A percentile compares a stretch with the other conserved stretches of the same genome.
phyloP scores from a whole-genome alignment of 2,329 filamentous ascomycete genomes.

The Penicillium decumbens region DNA sequence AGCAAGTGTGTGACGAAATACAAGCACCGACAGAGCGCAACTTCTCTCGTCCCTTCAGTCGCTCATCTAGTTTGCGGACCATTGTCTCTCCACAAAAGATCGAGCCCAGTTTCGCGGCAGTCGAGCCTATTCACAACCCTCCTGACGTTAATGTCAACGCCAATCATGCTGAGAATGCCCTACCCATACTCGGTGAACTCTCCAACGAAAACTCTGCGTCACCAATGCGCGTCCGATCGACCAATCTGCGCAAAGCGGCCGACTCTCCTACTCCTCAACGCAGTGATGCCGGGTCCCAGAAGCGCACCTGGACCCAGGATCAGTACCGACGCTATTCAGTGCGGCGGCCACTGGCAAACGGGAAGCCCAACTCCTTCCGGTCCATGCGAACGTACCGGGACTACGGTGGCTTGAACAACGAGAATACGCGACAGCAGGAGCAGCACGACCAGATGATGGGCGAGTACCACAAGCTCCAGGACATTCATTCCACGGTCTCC shows the following conservation, averaged over 20 bases:
- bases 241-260: constrained; percentile 18
- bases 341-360: constrained; percentile 21
- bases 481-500: constrained; percentile 25
- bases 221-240: constrained; percentile 23
- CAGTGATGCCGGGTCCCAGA: constrained; percentile 10
- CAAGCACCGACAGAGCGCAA: constrained; percentile 17
- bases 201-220: constrained; percentile 12
- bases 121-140: background rate
- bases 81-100: constrained; percentile 14
- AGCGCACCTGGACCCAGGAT: constrained; percentile 19
- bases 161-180: background rate
- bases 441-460: constrained; percentile 15
- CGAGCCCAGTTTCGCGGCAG: background rate
- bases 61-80: constrained; percentile 29
- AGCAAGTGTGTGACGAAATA: background rate
- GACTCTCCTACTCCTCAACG: constrained; percentile 33
- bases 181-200: background rate
- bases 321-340: constrained; percentile 23
- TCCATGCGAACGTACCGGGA: constrained; percentile 26
- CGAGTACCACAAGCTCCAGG: constrained; percentile 20
- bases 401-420: constrained; percentile 23
- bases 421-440: constrained; percentile 25
- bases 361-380: constrained; percentile 24
- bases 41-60: constrained; percentile 37
- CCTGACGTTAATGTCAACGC: background rate